phyloP scores from a whole-genome alignment of 2,329 filamentous ascomycete species.

The Apiospora saccharicola region DNA sequence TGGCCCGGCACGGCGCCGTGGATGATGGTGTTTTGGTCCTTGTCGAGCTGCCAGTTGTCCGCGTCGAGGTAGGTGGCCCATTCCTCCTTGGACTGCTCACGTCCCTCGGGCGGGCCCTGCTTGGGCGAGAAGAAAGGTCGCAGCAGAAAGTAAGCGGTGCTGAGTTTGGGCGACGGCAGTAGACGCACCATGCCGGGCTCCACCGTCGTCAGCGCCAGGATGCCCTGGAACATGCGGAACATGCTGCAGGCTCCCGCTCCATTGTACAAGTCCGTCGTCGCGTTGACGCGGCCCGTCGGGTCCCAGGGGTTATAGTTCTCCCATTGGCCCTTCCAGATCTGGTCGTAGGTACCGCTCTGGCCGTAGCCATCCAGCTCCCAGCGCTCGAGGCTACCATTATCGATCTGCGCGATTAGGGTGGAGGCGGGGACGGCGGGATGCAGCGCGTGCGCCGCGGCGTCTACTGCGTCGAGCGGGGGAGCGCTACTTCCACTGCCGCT shows the following conservation, averaged over 20 bases:
- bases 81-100: constrained; percentile 36
- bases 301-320: constrained; percentile 65
- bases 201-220: constrained; percentile 61
- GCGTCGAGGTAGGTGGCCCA: constrained; percentile 60
- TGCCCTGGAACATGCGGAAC: constrained; percentile 66
- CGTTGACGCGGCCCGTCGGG: constrained; percentile 58
- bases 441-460: constrained; percentile 46
- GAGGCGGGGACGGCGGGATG: constrained; percentile 43
- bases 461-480: constrained; percentile 38
- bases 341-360: constrained; percentile 62
- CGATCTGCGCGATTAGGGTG: constrained; percentile 69
- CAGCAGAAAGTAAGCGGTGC: constrained; percentile 56
- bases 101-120: constrained; percentile 48
- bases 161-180: constrained; percentile 56
- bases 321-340: constrained; percentile 62
- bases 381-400: constrained; percentile 74
- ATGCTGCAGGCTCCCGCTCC: constrained; percentile 64
- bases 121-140: constrained; percentile 61
- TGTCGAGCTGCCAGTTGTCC: constrained; percentile 51
- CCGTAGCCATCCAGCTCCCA: constrained; percentile 76
- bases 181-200: constrained; percentile 56
- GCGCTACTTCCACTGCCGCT: constrained; percentile 27
- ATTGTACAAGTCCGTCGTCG: constrained; percentile 64
- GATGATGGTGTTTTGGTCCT: constrained; percentile 61
- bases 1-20: constrained; percentile 66